phyloP scores from a whole-genome alignment of 345 rosid genomes.

The Erodium maritimum region DNA sequence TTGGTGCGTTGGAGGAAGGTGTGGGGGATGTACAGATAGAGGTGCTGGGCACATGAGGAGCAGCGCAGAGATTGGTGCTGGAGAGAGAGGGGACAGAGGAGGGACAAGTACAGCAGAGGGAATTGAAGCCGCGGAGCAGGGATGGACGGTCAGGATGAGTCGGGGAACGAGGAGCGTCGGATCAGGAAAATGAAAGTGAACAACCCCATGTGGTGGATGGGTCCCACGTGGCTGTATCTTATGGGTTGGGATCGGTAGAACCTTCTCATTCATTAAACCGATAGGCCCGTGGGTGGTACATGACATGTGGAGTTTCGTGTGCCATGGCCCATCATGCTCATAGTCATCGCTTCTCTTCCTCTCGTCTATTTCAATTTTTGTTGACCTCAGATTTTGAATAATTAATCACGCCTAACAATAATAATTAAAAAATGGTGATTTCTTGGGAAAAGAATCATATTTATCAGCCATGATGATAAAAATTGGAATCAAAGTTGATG shows the following conservation, averaged over 20 bases:
- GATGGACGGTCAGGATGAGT: constrained; percentile 18
- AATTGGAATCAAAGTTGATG: no score
- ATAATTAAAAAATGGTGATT: no score
- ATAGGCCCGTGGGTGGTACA: neutral
- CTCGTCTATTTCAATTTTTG: no score
- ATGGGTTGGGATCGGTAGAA: neutral
- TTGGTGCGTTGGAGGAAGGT: constrained; percentile 9
- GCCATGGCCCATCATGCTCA: neutral
- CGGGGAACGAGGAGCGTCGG: constrained; percentile 17
- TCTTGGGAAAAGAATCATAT: no score
- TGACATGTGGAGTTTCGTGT: neutral
- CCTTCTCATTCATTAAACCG: neutral
- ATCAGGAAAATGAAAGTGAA: constrained; percentile 12
- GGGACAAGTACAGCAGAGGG: constrained; percentile 29
- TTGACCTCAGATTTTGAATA: no score
- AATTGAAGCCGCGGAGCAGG: constrained; percentile 24
- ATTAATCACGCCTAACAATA: no score
- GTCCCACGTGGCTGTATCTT: constrained; percentile 18
- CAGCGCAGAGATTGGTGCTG: constrained; percentile 27
- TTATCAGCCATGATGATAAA: no score
- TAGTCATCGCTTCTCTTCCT: neutral
- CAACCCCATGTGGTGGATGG: constrained; percentile 22
- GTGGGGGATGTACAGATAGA: constrained; percentile 13
- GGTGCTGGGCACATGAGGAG: constrained; percentile 24
- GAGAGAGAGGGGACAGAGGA: constrained; percentile 24